These are phyloP conservation scores for Alternaria panax DNA, from an alignment of 2,329 filamentous ascomycete genomes.

Conservation along the genomic window DNA sequence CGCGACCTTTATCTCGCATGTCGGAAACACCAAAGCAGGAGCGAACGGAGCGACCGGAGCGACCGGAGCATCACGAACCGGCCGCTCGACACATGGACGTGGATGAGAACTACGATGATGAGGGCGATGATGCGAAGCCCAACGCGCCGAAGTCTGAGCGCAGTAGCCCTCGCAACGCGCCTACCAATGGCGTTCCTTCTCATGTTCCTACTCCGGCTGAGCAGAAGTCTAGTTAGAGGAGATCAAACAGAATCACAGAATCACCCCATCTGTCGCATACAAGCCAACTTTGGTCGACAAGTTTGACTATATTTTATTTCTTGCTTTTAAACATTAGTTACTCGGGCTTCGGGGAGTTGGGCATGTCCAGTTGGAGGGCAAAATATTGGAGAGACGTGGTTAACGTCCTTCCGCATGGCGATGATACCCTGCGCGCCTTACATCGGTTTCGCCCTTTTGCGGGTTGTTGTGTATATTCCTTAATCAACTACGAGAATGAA, in stretches of 20 bases:
- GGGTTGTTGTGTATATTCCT: slow-evolving; percentile 12
- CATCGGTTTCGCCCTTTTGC: slow-evolving; percentile 6
- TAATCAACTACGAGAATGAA: slow-evolving; percentile 17
- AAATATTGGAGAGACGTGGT: slow-evolving; percentile 10
- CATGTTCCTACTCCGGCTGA: slow-evolving; percentile 48
- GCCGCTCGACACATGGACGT: slow-evolving; percentile 95
- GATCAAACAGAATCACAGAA: too few relatives aligned
- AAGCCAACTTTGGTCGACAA: neutral
- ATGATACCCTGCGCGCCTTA: slow-evolving; percentile 20
- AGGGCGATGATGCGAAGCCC: slow-evolving; percentile 80
- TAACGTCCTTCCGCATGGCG: slow-evolving; percentile 15
- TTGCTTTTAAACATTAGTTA: neutral
- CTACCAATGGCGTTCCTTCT: slow-evolving; percentile 43
- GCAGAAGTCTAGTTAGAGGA: slow-evolving; percentile 41
- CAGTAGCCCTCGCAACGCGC: slow-evolving; percentile 51
- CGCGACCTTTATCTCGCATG: slow-evolving; percentile 62
- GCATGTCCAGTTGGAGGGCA: slow-evolving; percentile 12
- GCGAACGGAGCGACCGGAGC: slow-evolving; percentile 52
- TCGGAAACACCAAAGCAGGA: slow-evolving; percentile 52
- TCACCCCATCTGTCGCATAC: neutral
- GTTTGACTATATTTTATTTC: neutral
- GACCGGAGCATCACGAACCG: slow-evolving; percentile 70
- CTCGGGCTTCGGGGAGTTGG: neutral
- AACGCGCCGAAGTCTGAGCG: slow-evolving; percentile 54
- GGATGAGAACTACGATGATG: slow-evolving; percentile 97